Evolutionary conservation across 225 moss, liverwort and hornwort genomes (phyloP), one percentile per base, ranked within the genome.

Genomic region (Physcomitrium patens): DNA sequence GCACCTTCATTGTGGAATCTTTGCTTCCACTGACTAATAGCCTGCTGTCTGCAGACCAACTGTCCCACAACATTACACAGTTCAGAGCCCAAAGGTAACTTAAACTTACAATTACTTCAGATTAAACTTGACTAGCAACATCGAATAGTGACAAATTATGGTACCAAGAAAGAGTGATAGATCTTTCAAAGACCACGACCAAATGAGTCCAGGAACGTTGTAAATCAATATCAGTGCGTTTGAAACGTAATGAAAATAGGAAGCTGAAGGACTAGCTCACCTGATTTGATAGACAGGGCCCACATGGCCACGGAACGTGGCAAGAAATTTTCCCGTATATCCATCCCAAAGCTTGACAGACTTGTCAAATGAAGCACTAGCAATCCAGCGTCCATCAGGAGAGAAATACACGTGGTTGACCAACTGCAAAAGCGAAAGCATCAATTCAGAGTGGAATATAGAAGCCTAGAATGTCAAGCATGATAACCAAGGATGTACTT

Each of bases 221-320:
- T 8, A 16, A 69, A 12, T 45, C 22, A 43, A 22, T 7, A 26
- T 48, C 12, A 46, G 14, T 37, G 24, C 8, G 7, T 41, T 74
- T 37, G 13, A 49, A 48, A 60, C 31, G 12, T 31, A 15, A 71
- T 12, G 16, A 49, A 48, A 67, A 1, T 3, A 67, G 17, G 20
- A 69, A 42, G 48, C 41, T 12, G 60, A 20, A 70, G 28, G 28
- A 15, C 12, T 10, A 68, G 19, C 69, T 65, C 59, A 93, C 93
- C 93, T 91, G 80, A 99, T 93, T 80, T 99, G 97, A 78, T 99
- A 99, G 23, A 99, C 97, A 69, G 94, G 93, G n/a, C 97, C 97
- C 19, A 93, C 95, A 76, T 99, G 97, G 44, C 93, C 97, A n/a
- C 97, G 86, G 65, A 95, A 95, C 60, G 94, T 88, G 27, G 97